Base-by-base conservation (phyloP, 352 stramenopile genomes). In the Globisporangium megalacanthum region DNA sequence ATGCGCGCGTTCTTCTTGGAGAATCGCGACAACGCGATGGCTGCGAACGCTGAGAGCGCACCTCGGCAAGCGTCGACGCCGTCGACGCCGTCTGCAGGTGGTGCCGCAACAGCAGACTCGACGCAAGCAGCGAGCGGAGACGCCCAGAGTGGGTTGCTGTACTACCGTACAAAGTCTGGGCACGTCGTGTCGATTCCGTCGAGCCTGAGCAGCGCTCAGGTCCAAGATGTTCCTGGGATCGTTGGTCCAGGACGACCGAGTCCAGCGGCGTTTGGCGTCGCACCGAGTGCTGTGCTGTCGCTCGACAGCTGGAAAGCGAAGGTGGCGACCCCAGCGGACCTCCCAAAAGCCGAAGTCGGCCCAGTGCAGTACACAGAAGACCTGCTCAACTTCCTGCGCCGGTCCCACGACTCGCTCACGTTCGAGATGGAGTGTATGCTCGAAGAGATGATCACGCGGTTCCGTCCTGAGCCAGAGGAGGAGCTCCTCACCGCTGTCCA, bases 401-500 rank as follows among this genome's bases (percentile, higher is more conserved):
- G 92, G 68, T 87, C 83, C 58, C 88, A 89, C 63, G 81, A 93
- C 57, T 79, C 84, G 22, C 72, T 97, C 46, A 95, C 82, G 49
- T 95, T 95, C 65, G 92, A 98, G 66, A 96, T 99, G 77, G 97
- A 99, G 77, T 94, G 88, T 35, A 98, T 99, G 70, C 73, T 99
- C 35, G 97, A 99, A 75, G 96, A 99, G 65, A 87, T 99, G 64
- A 99, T 99, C 66, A 95, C 97, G 6, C 93, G 96, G 44, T 99
- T 99, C 64, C 89, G 96, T 1, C 95, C 94, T 15, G 97, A 97
- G 53, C 97, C 97, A 6, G 96, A 99, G 69, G 96, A 99, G 68
- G 97, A 99, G 68, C 79, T 99, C 56, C 76, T 99, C 15, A 96
- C 89, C 6, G 96, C 96, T 3, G 93, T 99, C 25, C 87, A 97